Percentiles rank a stretch among this genome's conserved stretches.
These are phyloP conservation scores for Hanseniaspora jakobsenii DNA, from an alignment of 805 yeast genomes.

Conservation along the genomic window DNA sequence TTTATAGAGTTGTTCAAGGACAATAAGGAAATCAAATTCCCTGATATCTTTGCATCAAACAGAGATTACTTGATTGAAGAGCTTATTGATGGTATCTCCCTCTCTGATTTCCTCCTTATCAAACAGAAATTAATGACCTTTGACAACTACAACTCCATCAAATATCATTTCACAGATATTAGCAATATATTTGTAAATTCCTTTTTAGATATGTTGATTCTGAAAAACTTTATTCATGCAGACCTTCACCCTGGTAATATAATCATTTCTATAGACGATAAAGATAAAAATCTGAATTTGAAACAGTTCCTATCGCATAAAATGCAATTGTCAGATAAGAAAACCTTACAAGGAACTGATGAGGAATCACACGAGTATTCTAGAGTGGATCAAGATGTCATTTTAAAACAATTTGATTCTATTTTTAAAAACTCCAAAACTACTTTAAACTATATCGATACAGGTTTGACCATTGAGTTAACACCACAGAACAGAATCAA, in stretches of 20 bases:
- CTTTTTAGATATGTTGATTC: constrained; percentile 79
- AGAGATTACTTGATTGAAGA: constrained; percentile 61
- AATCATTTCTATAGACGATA: constrained; percentile 21
- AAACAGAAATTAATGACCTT: constrained; percentile 18
- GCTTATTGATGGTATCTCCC: constrained; percentile 61
- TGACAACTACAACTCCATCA: neutral
- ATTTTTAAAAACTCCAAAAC: constrained; percentile 46
- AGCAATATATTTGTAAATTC: constrained; percentile 68
- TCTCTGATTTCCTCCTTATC: constrained; percentile 53
- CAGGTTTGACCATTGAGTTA: constrained; percentile 86
- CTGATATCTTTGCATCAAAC: constrained; percentile 55
- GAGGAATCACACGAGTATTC: no score
- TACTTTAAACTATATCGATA: constrained; percentile 62
- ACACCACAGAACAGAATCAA: constrained; percentile 66
- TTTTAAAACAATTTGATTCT: constrained; percentile 18
- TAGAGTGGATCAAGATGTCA: constrained; percentile 2
- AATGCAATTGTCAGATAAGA: no score
- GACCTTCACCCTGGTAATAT: constrained; percentile 97
- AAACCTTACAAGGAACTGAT: no score
- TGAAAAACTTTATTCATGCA: constrained; percentile 91
- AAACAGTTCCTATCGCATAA: neutral
- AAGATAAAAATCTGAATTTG: constrained; percentile 19
- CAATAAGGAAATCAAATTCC: constrained; percentile 4
- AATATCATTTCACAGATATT: constrained; percentile 10
- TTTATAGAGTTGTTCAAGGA: constrained; percentile 38